These are phyloP conservation scores for Puya raimondii DNA, from an alignment of 176 grass and related monocot species.

Conservation along the genomic window DNA sequence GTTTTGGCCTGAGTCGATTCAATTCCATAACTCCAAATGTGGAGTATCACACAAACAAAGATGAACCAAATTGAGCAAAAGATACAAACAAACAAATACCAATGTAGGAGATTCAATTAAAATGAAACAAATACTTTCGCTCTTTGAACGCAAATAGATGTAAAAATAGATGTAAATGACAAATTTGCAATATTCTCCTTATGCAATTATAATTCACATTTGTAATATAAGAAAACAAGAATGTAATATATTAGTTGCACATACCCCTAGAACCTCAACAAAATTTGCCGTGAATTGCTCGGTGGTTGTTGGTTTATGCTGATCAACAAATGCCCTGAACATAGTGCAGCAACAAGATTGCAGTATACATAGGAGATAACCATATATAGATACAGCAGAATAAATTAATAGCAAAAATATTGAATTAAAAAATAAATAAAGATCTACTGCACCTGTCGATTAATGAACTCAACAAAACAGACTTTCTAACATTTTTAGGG, in stretches of 20 bases:
- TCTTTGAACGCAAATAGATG: neutral
- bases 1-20: too few species aligned
- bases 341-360: neutral
- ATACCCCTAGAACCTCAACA: slow-evolving; percentile 34
- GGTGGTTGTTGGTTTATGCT: slow-evolving; percentile 41
- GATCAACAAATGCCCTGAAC: slow-evolving; percentile 66
- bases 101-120: neutral
- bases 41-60: too few species aligned
- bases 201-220: too few species aligned
- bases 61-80: too few species aligned
- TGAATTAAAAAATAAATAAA: neutral
- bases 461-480: slow-evolving; percentile 68
- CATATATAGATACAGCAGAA: neutral
- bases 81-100: too few species aligned
- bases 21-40: too few species aligned
- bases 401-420: neutral
- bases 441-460: slow-evolving; percentile 51
- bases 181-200: neutral
- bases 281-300: slow-evolving; percentile 76
- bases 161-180: neutral
- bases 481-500: slow-evolving; percentile 74
- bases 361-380: too few species aligned
- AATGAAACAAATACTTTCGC: neutral
- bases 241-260: too few species aligned
- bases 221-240: too few species aligned